Conservation (phyloP, 345 rosid genomes). For the Isatis tinctoria region DNA sequence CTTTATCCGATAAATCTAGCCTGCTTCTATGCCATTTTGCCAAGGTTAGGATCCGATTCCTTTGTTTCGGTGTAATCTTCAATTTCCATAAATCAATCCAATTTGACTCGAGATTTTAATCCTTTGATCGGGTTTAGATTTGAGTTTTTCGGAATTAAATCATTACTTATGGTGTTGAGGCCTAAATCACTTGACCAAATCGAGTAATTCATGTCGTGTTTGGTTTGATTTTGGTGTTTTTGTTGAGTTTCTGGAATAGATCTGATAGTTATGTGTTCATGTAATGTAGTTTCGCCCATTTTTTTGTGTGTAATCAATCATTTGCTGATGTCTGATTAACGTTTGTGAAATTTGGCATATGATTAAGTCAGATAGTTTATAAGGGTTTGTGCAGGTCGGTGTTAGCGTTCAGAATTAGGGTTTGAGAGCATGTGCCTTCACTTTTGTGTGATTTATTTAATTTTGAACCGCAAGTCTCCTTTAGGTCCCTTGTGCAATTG, state of each 20-base stretch:
- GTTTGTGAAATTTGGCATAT: too few relatives aligned
- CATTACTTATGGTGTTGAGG: not conserved
- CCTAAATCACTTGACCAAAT: not conserved
- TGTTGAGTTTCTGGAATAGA: not conserved
- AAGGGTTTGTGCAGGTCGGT: too few relatives aligned
- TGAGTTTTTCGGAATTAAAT: too few relatives aligned
- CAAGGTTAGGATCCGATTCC: slow-evolving; percentile 32
- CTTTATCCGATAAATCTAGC: not conserved
- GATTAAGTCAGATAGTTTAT: too few relatives aligned
- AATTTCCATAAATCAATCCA: not conserved
- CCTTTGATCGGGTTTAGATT: not conserved
- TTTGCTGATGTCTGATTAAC: too few relatives aligned
- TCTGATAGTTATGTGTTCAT: not conserved
- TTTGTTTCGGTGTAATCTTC: not conserved
- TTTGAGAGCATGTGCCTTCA: too few relatives aligned
- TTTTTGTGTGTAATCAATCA: too few relatives aligned
- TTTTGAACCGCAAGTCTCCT: too few relatives aligned
- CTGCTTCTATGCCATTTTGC: slow-evolving; percentile 11
- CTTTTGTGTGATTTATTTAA: too few relatives aligned
- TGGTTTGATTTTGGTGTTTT: not conserved
- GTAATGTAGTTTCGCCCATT: not conserved
- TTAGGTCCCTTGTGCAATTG: too few relatives aligned
- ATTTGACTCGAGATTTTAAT: not conserved
- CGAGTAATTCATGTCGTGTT: slow-evolving; percentile 2
- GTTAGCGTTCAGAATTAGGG: too few relatives aligned